Base-by-base conservation (phyloP, 306 rosid species). In the Cotoneaster glaucophyllus region DNA sequence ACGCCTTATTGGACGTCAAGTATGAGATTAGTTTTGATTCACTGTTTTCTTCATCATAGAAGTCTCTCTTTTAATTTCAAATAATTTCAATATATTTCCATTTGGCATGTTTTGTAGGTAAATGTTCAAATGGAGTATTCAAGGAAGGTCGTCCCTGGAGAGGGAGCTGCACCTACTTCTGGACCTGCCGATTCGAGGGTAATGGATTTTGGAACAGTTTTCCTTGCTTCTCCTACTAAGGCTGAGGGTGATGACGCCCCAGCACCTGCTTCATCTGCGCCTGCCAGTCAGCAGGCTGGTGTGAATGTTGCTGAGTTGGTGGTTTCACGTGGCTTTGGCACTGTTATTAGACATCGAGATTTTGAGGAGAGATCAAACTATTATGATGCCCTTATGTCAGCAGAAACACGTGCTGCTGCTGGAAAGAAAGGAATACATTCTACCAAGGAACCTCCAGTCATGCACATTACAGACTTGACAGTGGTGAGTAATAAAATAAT, bases 141-240 rank as follows among this genome's bases (percentile, higher is more conserved):
- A 73, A 90, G 99, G 75, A 96, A 90, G 83, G 63, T 96, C 43
- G 67, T 81, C 77, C 81, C 76, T 8, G 80, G 78, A 59, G 97
- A 90, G 78, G 97, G 89, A 77, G 78, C 90, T 56, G 66, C 76
- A 45, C 82, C 79, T 78, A 82, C 90, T 70, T 54, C 87, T 41
- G 96, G 81, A 65, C 70, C 85, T 62, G 77, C 86, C 70, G 99
- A 95, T 89, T 88, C 96, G 64, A 85, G 96, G 69, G 88, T 90
- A 75, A 92, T 96, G 99, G 98, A 96, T 88, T 96, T 96, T 78
- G 99, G 99, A 70, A 87, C 99, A 45, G 93, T 96, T 77, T 96
- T 90, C 80, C 78, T 90, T 67, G 67, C 62, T 76, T 50, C 54
- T 50, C 54, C 54, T 50, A 50, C 54, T 17, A 94, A 94, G 87